Evolutionary conservation across 2,329 filamentous ascomycete species (phyloP).

Genomic region (Elsinoe batatas): DNA sequence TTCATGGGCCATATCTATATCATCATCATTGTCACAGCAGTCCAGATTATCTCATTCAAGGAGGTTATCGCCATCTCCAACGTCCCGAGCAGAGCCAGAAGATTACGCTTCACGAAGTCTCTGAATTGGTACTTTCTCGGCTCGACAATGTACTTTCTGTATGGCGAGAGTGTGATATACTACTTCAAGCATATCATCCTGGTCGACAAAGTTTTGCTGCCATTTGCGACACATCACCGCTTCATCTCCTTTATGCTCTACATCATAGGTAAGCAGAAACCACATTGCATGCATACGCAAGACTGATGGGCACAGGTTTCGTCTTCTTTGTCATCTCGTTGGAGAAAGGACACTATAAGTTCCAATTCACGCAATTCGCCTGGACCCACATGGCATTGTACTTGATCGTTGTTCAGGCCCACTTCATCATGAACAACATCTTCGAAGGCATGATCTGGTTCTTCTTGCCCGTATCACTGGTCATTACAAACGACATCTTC

Average conservation of each 20-base stretch:
- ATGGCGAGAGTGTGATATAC: constrained; percentile 98
- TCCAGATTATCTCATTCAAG: constrained; percentile 97
- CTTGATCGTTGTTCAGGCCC: constrained; percentile 92
- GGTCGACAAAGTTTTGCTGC: constrained; percentile 84
- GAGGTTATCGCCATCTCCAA: constrained; percentile 97
- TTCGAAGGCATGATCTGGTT: constrained; percentile 99
- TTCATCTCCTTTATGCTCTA: constrained; percentile 99
- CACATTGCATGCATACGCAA: not conserved
- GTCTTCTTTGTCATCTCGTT: constrained; percentile 95
- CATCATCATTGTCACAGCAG: constrained; percentile 79
- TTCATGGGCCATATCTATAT: constrained; percentile 98
- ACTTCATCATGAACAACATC: constrained; percentile 99
- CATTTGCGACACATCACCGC: constrained; percentile 90
- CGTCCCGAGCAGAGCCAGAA: constrained; percentile 81
- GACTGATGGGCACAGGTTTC: constrained; percentile 53
- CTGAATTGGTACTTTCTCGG: constrained; percentile 99
- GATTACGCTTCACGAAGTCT: constrained; percentile 87
- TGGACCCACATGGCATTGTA: constrained; percentile 99
- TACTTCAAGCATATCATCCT: constrained; percentile 99
- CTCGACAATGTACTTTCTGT: constrained; percentile 98
- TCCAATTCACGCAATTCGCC: constrained; percentile 98
- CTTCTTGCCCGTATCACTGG: constrained; percentile 85
- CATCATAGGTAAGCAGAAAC: constrained; percentile 64
- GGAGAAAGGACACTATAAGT: constrained; percentile 91
- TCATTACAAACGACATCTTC: constrained; percentile 98